Conservation (phyloP, 2,329 filamentous ascomycete species). For the Cercospora janseana region DNA sequence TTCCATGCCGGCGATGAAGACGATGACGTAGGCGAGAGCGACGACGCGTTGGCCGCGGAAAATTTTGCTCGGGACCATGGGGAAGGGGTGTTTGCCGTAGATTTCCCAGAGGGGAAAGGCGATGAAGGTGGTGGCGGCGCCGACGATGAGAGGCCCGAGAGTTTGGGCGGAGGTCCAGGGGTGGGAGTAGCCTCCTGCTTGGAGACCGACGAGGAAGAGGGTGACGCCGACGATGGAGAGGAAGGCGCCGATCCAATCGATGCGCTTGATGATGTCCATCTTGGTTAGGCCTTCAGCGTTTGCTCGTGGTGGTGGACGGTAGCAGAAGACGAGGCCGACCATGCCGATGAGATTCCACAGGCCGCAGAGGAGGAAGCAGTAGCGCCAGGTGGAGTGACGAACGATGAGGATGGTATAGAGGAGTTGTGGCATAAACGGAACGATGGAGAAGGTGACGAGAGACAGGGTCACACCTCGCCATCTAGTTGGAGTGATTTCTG, state of each 20-base stretch:
- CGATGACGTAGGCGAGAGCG: constrained; percentile 37
- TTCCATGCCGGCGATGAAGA: constrained; percentile 38
- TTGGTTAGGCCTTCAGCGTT: constrained; percentile 39
- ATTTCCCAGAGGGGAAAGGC: constrained; percentile 33
- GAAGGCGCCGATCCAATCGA: constrained; percentile 53
- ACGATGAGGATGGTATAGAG: constrained; percentile 60
- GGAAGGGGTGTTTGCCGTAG: constrained; percentile 28
- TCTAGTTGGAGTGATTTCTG: constrained; percentile 27
- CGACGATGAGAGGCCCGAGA: constrained; percentile 32
- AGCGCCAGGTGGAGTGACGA: constrained; percentile 51
- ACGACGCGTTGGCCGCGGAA: constrained; percentile 36
- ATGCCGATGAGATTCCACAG: constrained; percentile 55
- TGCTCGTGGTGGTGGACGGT: constrained; percentile 53
- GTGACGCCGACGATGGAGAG: constrained; percentile 51
- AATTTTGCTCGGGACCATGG: constrained; percentile 34
- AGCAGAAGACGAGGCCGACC: constrained; percentile 52
- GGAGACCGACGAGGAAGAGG: constrained; percentile 49
- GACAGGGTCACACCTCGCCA: constrained; percentile 30
- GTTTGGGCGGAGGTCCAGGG: constrained; percentile 30
- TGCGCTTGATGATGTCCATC: constrained; percentile 43
- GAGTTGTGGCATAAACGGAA: constrained; percentile 61
- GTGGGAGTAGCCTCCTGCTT: constrained; percentile 27
- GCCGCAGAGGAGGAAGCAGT: constrained; percentile 53
- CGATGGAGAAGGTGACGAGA: constrained; percentile 57
- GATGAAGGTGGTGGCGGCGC: constrained; percentile 29